Evolutionary conservation across 129 eudicot genomes (phyloP).

Genomic region (Silybum marianum): DNA sequence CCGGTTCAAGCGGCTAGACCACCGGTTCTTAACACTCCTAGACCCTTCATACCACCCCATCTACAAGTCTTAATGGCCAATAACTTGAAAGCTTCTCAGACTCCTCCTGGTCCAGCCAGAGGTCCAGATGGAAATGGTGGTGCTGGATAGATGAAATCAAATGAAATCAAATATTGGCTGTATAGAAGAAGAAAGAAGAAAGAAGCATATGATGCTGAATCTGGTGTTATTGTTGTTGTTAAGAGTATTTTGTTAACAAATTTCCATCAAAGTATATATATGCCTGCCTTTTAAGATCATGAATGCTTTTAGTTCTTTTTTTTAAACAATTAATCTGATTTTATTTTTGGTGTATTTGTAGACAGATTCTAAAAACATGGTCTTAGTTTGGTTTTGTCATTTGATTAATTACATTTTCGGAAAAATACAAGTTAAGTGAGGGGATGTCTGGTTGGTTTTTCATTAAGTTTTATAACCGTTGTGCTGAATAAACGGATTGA

Average conservation of each 20-base stretch:
- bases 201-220: background rate
- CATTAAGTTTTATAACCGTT: too few species aligned
- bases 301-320: background rate
- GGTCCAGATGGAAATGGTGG: conserved; percentile 19
- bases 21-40: conserved; percentile 39
- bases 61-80: conserved; percentile 41
- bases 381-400: too few species aligned
- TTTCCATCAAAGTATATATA: background rate
- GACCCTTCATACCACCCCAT: conserved; percentile 45
- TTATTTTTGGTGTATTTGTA: too few species aligned
- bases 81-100: conserved; percentile 30
- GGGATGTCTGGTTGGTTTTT: too few species aligned
- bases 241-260: background rate
- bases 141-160: background rate
- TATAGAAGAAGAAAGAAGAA: background rate
- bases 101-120: conserved; percentile 22
- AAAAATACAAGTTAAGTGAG: too few species aligned
- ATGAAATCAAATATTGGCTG: background rate
- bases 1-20: conserved; percentile 66
- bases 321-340: background rate
- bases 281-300: background rate
- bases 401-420: too few species aligned
- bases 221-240: background rate
- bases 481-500: too few species aligned
- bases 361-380: too few species aligned